Conservation (phyloP, 2,329 filamentous ascomycete species). For the Cryphonectria naterciae region DNA sequence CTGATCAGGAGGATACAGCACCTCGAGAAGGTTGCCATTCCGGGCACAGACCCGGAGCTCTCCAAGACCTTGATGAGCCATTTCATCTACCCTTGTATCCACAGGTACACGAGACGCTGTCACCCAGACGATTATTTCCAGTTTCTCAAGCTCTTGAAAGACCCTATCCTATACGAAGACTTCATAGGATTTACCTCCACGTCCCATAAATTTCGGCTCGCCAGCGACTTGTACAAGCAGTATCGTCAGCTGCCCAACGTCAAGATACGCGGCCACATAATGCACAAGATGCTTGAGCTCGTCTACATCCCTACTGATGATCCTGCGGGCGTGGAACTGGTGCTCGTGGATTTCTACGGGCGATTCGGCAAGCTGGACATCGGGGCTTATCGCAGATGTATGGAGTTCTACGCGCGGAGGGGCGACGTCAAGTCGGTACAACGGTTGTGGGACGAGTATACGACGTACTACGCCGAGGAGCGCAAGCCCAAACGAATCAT, state of each 20-base stretch:
- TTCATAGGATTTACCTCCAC: slow-evolving; percentile 42
- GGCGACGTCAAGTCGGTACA: slow-evolving; percentile 53
- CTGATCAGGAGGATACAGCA: slow-evolving; percentile 16
- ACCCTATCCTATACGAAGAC: slow-evolving; percentile 47
- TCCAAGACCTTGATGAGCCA: slow-evolving; percentile 20
- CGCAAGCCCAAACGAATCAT: slow-evolving; percentile 16
- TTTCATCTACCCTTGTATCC: slow-evolving; percentile 22
- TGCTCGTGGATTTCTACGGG: slow-evolving; percentile 55
- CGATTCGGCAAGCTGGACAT: slow-evolving; percentile 45
- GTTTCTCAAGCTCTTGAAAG: slow-evolving; percentile 47
- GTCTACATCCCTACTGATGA: slow-evolving; percentile 44
- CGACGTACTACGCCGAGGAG: slow-evolving; percentile 35
- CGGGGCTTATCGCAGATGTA: slow-evolving; percentile 52
- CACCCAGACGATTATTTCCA: slow-evolving; percentile 35
- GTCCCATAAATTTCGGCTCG: slow-evolving; percentile 38
- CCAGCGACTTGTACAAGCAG: slow-evolving; percentile 48
- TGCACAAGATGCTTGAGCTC: slow-evolving; percentile 50
- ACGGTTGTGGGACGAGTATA: slow-evolving; percentile 51
- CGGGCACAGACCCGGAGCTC: slow-evolving; percentile 11
- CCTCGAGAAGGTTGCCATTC: background rate
- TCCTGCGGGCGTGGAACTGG: slow-evolving; percentile 46
- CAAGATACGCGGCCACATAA: slow-evolving; percentile 42
- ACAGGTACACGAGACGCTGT: slow-evolving; percentile 21
- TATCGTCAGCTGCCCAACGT: slow-evolving; percentile 49
- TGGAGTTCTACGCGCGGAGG: slow-evolving; percentile 52